These are phyloP conservation scores for Moricandia arvensis DNA, from an alignment of 345 rosid species.

Conservation along the genomic window DNA sequence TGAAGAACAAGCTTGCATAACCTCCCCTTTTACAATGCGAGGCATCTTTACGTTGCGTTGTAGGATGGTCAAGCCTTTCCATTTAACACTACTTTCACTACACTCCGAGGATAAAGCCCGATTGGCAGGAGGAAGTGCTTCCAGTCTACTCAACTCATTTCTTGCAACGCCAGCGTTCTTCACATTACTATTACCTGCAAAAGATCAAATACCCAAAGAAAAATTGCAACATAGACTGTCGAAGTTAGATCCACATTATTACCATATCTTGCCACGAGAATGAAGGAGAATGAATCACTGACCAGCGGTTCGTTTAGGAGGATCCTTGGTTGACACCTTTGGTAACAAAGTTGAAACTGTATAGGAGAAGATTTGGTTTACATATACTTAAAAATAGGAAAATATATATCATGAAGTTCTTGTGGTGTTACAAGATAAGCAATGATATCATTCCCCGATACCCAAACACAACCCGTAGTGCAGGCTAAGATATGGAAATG, in stretches of 20 bases:
- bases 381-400: not conserved
- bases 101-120: slow-evolving; percentile 51
- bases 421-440: not conserved
- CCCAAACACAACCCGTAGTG: not conserved
- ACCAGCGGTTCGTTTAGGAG: slow-evolving; percentile 17
- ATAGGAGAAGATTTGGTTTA: slow-evolving; percentile 4
- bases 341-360: slow-evolving; percentile 33
- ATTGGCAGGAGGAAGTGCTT: slow-evolving; percentile 73
- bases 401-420: not conserved
- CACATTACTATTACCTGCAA: slow-evolving; percentile 27
- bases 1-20: slow-evolving; percentile 33
- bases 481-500: not conserved
- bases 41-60: slow-evolving; percentile 35
- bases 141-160: slow-evolving; percentile 36
- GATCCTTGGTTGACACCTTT: slow-evolving; percentile 17
- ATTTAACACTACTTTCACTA: slow-evolving; percentile 40
- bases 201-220: slow-evolving; percentile 1
- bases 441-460: not conserved
- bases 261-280: slow-evolving; percentile 9
- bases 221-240: slow-evolving; percentile 7
- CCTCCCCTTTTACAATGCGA: slow-evolving; percentile 20
- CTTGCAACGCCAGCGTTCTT: slow-evolving; percentile 9
- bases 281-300: slow-evolving; percentile 23
- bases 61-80: slow-evolving; percentile 42
- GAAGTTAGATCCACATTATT: slow-evolving; percentile 21